phyloP scores from a whole-genome alignment of 768 basidiomycete genomes.

The Collybia mongolica region DNA sequence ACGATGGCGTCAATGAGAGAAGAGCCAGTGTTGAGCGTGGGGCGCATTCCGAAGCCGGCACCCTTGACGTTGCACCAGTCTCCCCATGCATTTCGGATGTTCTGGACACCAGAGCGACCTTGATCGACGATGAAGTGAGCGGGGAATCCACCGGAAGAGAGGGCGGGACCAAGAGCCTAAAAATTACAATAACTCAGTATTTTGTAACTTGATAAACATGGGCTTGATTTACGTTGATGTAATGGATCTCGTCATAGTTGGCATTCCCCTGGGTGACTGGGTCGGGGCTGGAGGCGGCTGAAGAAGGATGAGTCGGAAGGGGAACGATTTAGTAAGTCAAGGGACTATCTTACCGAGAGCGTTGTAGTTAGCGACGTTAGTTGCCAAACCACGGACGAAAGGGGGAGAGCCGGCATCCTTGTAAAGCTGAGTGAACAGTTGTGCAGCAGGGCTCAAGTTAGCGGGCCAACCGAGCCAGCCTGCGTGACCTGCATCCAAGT shows the following conservation, averaged over 20 bases:
- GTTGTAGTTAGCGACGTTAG: constrained; percentile 52
- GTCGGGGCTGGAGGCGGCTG: constrained; percentile 50
- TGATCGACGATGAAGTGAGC: constrained; percentile 69
- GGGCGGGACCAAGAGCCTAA: constrained; percentile 48
- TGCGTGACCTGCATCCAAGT: constrained; percentile 63
- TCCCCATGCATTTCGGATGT: constrained; percentile 59
- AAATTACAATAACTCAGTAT: not conserved
- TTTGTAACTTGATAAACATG: not conserved
- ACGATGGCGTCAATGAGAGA: constrained; percentile 58
- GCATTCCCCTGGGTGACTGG: constrained; percentile 58
- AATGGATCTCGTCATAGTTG: constrained; percentile 62
- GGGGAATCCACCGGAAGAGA: constrained; percentile 45
- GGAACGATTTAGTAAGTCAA: constrained; percentile 6
- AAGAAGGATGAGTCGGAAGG: constrained; percentile 31
- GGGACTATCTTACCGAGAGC: constrained; percentile 27
- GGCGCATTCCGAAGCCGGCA: constrained; percentile 61
- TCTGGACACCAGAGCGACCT: constrained; percentile 62
- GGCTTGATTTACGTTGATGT: constrained; percentile 43
- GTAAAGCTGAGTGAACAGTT: constrained; percentile 51
- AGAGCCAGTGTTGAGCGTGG: constrained; percentile 54
- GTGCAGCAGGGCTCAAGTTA: constrained; percentile 57
- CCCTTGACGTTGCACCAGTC: constrained; percentile 71
- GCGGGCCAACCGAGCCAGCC: constrained; percentile 73
- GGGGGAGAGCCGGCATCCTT: constrained; percentile 49
- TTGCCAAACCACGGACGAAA: constrained; percentile 63